Conservation (phyloP, 2,329 filamentous ascomycete genomes). For the Talaromyces sp. region DNA sequence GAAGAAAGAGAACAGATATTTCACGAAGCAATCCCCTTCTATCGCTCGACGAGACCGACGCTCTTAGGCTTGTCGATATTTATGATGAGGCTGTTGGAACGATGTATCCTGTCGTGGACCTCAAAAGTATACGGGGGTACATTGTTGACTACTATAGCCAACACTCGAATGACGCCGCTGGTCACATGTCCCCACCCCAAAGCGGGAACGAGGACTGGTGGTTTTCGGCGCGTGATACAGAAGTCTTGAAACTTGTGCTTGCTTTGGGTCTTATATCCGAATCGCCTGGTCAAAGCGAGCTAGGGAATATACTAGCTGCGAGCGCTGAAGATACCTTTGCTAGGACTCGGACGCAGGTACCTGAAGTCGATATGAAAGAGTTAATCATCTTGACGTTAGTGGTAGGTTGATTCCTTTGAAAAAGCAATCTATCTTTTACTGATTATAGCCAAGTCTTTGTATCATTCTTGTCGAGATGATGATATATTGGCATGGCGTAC, state of each 20-base stretch:
- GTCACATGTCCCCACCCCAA: conserved; percentile 1
- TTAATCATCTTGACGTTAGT: conserved; percentile 26
- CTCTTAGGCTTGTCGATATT: conserved; percentile 13
- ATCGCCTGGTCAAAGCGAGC: conserved; percentile 70
- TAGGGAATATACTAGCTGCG: conserved; percentile 32
- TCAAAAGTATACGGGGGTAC: conserved; percentile 15
- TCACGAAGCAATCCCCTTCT: conserved; percentile 14
- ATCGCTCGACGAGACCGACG: conserved; percentile 10
- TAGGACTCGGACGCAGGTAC: conserved; percentile 29
- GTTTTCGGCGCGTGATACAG: conserved; percentile 50
- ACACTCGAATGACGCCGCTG: background rate
- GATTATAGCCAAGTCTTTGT: conserved; percentile 28
- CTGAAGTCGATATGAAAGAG: conserved; percentile 40
- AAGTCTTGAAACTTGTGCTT: conserved; percentile 75
- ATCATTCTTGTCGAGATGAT: conserved; percentile 46
- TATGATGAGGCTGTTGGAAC: conserved; percentile 17
- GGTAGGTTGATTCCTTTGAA: background rate
- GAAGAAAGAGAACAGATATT: background rate
- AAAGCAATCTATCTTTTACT: conserved; percentile 12
- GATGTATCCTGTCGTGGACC: conserved; percentile 19
- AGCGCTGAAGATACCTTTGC: conserved; percentile 37
- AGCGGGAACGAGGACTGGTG: conserved; percentile 33
- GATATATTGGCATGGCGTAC: conserved; percentile 70
- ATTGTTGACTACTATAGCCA: conserved; percentile 15
- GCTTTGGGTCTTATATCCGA: conserved; percentile 72